Evolutionary conservation across 139 green algal species (phyloP).

Genomic region (Tetradesmus lagerheimii): DNA sequence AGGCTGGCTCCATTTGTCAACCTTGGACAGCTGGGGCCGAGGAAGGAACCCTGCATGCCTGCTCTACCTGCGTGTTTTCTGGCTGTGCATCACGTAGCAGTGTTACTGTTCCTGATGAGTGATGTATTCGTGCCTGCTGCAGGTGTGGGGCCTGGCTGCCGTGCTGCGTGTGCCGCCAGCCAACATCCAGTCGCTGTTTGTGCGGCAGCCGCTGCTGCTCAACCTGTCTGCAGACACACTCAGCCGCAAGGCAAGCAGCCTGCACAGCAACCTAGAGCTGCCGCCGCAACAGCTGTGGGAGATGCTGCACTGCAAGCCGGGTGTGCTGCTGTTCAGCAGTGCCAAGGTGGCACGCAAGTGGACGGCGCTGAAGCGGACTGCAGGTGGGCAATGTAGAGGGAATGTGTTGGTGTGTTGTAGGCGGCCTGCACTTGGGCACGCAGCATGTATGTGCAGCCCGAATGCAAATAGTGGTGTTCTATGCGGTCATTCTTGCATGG

Average conservation of each 20-base stretch:
- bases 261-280: neutral
- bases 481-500: too few relatives aligned
- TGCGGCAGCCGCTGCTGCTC: slow-evolving; percentile 21
- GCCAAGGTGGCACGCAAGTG: neutral
- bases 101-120: neutral
- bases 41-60: too few relatives aligned
- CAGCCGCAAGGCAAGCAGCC: neutral
- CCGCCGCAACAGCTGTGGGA: neutral
- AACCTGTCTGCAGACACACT: neutral
- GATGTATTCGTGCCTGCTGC: neutral
- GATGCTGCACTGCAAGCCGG: slow-evolving; percentile 1
- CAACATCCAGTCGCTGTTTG: neutral
- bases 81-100: too few relatives aligned
- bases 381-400: neutral
- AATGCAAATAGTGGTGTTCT: too few relatives aligned
- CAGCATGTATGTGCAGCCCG: too few relatives aligned
- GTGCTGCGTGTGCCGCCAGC: neutral
- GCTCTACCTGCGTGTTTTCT: too few relatives aligned
- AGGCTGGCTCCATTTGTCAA: too few relatives aligned
- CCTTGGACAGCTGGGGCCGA: too few relatives aligned
- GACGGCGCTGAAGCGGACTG: neutral
- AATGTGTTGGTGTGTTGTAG: too few relatives aligned
- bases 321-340: slow-evolving; percentile 19
- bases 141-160: slow-evolving; percentile 3
- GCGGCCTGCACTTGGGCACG: too few relatives aligned